Evolutionary conservation across 139 green algal species (phyloP).

Genomic region (Chara braunii): DNA sequence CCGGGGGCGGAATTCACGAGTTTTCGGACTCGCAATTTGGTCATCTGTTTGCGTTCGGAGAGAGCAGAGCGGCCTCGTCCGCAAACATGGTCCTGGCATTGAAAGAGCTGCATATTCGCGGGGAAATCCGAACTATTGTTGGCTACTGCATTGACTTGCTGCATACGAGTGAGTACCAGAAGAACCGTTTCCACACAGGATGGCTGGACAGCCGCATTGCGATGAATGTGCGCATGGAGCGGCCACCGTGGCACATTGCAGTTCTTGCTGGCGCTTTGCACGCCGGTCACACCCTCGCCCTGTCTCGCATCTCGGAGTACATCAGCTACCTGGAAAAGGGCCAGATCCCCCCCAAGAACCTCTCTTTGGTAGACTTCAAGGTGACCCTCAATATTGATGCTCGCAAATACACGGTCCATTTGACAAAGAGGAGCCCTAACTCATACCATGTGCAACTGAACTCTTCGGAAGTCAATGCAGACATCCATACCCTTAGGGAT

Average conservation of each 20-base stretch:
- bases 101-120: slow-evolving; percentile 82
- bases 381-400: slow-evolving; percentile 59
- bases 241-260: slow-evolving; percentile 78
- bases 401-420: slow-evolving; percentile 67
- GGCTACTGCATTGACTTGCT: slow-evolving; percentile 63
- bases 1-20: slow-evolving; percentile 76
- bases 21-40: slow-evolving; percentile 96
- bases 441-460: slow-evolving; percentile 39
- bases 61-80: slow-evolving; percentile 70
- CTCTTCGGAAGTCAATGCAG: slow-evolving; percentile 49
- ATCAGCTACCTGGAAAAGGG: slow-evolving; percentile 84
- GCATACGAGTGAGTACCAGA: slow-evolving; percentile 42
- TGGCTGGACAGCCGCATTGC: slow-evolving; percentile 95
- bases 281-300: background rate
- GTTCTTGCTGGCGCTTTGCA: slow-evolving; percentile 65
- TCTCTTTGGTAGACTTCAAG: slow-evolving; percentile 57
- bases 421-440: slow-evolving; percentile 36
- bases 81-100: slow-evolving; percentile 87
- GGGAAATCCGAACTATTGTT: slow-evolving; percentile 90
- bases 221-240: slow-evolving; percentile 43
- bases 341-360: slow-evolving; percentile 74
- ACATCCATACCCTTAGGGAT: slow-evolving; percentile 80
- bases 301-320: slow-evolving; percentile 69
- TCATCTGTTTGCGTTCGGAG: slow-evolving; percentile 89
- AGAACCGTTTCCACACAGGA: slow-evolving; percentile 71